Evolutionary conservation across 192 early-diverging fungal genomes (phyloP).

Genomic region (Coemansia sp.): DNA sequence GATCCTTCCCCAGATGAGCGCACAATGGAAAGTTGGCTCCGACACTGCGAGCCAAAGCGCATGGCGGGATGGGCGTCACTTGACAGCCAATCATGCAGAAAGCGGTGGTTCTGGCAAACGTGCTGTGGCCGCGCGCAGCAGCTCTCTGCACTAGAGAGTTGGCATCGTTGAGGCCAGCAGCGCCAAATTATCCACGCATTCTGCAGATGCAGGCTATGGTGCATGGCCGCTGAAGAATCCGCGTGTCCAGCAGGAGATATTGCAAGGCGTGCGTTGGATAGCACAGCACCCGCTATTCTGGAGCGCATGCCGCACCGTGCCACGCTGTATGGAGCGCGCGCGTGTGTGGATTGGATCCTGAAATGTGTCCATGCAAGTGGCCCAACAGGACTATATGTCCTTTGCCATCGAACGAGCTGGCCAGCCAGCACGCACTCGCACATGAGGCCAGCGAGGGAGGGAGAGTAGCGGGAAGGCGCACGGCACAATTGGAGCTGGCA

Average conservation of each 20-base stretch:
- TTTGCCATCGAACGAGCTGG: background rate
- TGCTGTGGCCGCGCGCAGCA: slow-evolving; percentile 1
- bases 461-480: background rate
- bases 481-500: slow-evolving; percentile 8
- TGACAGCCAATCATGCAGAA: background rate
- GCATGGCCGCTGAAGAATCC: background rate
- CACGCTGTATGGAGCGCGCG: background rate
- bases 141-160: slow-evolving; percentile 3
- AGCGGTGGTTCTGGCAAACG: background rate
- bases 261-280: background rate
- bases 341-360: slow-evolving; percentile 2
- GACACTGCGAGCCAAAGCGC: background rate
- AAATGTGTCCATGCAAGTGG: background rate
- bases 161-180: background rate
- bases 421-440: background rate
- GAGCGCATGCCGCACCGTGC: slow-evolving; percentile 8
- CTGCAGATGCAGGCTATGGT: slow-evolving; percentile 6
- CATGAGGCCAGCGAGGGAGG: background rate
- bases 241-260: background rate
- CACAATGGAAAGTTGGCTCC: background rate
- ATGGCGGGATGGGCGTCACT: background rate
- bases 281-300: background rate
- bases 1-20: background rate
- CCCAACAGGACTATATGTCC: background rate
- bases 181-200: slow-evolving; percentile 15